A percentile compares a stretch with the other conserved stretches of the same genome.
phyloP scores from a whole-genome alignment of 2,329 filamentous ascomycete genomes.

The Trichoderma atroviride region DNA sequence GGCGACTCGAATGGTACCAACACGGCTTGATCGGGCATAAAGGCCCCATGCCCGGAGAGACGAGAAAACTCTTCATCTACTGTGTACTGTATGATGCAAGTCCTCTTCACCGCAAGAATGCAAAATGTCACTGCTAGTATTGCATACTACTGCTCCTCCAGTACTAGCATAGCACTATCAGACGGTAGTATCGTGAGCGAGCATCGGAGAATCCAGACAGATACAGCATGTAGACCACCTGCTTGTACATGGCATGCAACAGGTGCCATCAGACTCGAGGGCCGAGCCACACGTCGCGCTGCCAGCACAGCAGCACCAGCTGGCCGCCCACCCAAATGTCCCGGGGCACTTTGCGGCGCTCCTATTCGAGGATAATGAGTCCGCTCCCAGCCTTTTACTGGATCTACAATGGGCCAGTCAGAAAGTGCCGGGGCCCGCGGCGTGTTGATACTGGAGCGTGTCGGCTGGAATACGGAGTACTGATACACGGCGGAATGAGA shows the following conservation, averaged over 20 bases:
- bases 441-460: neutral
- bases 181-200: neutral
- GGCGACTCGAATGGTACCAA: neutral
- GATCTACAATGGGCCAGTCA: constrained; percentile 8
- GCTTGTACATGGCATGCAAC: neutral
- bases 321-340: constrained; percentile 16
- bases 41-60: neutral
- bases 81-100: neutral
- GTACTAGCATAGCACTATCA: neutral
- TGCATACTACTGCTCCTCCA: neutral
- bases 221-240: neutral
- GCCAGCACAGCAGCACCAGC: constrained; percentile 28
- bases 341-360: constrained; percentile 24
- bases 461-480: neutral
- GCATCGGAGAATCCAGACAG: neutral
- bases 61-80: neutral
- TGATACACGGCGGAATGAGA: neutral
- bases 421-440: constrained; percentile 1
- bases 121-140: neutral
- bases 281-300: constrained; percentile 27
- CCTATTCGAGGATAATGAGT: constrained; percentile 26
- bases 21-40: neutral
- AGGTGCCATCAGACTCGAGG: constrained; percentile 5
- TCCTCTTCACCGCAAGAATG: neutral
- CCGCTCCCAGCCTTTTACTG: constrained; percentile 1